These are phyloP conservation scores for Blastosporella zonata DNA, from an alignment of 1,284 basidiomycete genomes.

Conservation along the genomic window DNA sequence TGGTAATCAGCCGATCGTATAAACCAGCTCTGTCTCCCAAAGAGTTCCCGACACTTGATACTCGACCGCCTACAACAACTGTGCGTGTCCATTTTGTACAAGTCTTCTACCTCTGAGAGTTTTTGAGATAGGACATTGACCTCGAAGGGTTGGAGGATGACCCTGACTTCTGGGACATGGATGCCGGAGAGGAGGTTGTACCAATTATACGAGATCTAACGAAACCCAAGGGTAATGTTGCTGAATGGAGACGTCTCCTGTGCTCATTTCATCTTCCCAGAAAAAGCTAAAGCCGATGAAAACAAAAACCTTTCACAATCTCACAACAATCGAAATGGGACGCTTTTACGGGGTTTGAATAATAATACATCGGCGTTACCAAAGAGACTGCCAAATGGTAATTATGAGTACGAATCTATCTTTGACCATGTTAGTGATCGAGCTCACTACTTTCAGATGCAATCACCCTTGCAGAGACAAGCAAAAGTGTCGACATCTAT, in stretches of 20 bases:
- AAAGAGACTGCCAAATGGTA: slow-evolving; percentile 33
- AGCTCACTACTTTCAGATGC: slow-evolving; percentile 44
- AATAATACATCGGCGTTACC: neutral
- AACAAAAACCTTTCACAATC: neutral
- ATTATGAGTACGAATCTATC: slow-evolving; percentile 40
- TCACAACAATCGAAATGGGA: neutral
- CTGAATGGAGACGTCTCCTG: neutral
- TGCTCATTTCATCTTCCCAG: neutral
- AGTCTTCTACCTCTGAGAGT: slow-evolving; percentile 3
- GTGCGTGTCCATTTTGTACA: slow-evolving; percentile 33
- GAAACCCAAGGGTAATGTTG: slow-evolving; percentile 19
- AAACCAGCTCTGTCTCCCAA: slow-evolving; percentile 52
- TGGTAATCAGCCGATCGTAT: slow-evolving; percentile 48
- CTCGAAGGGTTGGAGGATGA: slow-evolving; percentile 63
- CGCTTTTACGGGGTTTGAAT: slow-evolving; percentile 8
- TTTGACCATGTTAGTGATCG: neutral
- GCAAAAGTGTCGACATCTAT: slow-evolving; percentile 66
- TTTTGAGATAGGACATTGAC: slow-evolving; percentile 54
- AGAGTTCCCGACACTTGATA: slow-evolving; percentile 64
- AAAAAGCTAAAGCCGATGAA: neutral
- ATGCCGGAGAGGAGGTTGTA: slow-evolving; percentile 30
- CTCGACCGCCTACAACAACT: slow-evolving; percentile 60
- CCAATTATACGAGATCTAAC: slow-evolving; percentile 33
- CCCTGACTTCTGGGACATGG: slow-evolving; percentile 63
- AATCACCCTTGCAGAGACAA: slow-evolving; percentile 82